Base-by-base conservation (phyloP, 2,329 filamentous ascomycete genomes). In the Colletotrichum orbiculare region DNA sequence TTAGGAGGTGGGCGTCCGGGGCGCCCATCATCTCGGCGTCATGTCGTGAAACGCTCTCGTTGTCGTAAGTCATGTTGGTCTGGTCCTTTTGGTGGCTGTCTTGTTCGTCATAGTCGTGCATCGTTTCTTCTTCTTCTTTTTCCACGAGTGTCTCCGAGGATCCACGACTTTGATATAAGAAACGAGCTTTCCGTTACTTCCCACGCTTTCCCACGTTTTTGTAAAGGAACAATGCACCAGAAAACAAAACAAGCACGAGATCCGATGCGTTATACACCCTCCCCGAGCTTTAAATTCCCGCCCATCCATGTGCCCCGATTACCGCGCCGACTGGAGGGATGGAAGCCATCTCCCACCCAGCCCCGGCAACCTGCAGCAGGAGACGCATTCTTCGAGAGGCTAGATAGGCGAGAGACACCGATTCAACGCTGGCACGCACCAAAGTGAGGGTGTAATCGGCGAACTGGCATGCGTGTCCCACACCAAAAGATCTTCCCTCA, bases 1-100 rank as follows among this genome's bases (percentile, higher is more conserved):
- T 94, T 48, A 80, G 77, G 25, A 91, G 78, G 69, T 89, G 84
- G 49, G 82, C 81, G 48, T 79, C 76, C 17, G 73, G 72, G n/a
- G 72, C 71, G 37, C 57, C 64, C 60, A 56, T 53, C 41, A 70
- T 67, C 57, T 79, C 77, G n/a, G 75, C 25, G 33, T 65, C 58
- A 12, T 60, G 57, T 8, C 55, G 45, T 34, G 17, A 42, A 35
- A 61, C 59, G 7, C 45, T 25, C 11, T 43, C 25, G n/a, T 61
- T 46, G 45, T n/a, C 17, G 17, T 39, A 7, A 11, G 45, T 46
- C 39, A 54, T 49, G 8, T 48, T 61, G 48, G 4, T 12, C 38
- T 17, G 38, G 37, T 64, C 61, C 45, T 54, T 50, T 8, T 13
- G 38, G 9, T 37, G 25, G 10, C 17, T 35, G 15, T 45, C 47